These are phyloP conservation scores for Dactylis glomerata DNA, from an alignment of 176 grass and related monocot species.

Conservation along the genomic window DNA sequence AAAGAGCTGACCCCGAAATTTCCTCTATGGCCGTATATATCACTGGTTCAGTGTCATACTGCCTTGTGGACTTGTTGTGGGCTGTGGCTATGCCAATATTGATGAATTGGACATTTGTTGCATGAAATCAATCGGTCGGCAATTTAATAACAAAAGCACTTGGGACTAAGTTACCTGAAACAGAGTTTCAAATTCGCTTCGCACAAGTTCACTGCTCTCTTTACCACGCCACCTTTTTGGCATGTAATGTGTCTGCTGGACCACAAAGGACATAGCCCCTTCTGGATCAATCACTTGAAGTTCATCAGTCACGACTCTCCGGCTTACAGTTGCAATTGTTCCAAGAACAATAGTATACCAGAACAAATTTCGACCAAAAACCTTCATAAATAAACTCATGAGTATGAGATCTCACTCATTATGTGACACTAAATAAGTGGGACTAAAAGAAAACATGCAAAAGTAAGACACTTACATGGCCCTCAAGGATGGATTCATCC, in stretches of 20 bases:
- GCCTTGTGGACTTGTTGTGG: not conserved
- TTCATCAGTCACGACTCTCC: conserved; percentile 80
- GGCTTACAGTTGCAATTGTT: conserved; percentile 88
- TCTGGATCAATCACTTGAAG: conserved; percentile 93
- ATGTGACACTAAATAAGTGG: not conserved
- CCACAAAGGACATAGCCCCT: conserved; percentile 72
- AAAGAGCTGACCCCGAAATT: no score
- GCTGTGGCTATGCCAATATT: not conserved
- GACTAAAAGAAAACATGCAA: not conserved
- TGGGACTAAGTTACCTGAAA: conserved; percentile 65
- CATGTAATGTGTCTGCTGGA: conserved; percentile 93
- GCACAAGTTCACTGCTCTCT: conserved; percentile 71
- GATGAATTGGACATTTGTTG: not conserved
- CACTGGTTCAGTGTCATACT: not conserved
- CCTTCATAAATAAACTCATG: conserved; percentile 36
- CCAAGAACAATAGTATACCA: conserved; percentile 98
- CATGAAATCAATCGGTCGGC: not conserved
- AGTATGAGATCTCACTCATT: not conserved
- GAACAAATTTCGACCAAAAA: conserved; percentile 91
- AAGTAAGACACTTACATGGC: conserved; percentile 57
- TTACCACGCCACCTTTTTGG: conserved; percentile 89
- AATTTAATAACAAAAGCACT: not conserved
- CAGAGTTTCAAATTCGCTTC: conserved; percentile 78
- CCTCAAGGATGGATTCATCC: conserved; percentile 86
- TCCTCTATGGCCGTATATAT: not conserved